Conservation (phyloP, 2,329 filamentous ascomycete genomes). For the Epichloe typhina region DNA sequence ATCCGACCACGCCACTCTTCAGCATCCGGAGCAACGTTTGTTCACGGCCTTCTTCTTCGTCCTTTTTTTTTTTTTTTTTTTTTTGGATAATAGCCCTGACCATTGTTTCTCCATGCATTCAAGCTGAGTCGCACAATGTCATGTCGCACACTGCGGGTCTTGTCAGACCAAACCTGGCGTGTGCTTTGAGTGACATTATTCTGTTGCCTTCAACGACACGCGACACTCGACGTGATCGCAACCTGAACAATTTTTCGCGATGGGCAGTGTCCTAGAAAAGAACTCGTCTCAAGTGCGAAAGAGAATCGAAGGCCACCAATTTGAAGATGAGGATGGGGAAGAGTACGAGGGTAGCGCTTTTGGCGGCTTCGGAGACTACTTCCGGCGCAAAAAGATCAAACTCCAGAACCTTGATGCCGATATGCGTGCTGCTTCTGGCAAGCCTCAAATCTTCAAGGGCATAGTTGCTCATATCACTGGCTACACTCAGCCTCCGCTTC, state of each 20-base stretch:
- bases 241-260: conserved; percentile 15
- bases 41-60: neutral
- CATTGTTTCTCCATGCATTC: neutral
- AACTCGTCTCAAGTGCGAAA: conserved; percentile 51
- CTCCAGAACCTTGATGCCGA: conserved; percentile 87
- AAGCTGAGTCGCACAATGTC: neutral
- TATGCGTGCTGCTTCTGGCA: conserved; percentile 54
- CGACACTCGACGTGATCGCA: neutral
- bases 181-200: too few relatives aligned
- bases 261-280: conserved; percentile 49
- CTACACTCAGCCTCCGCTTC: conserved; percentile 87
- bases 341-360: conserved; percentile 84
- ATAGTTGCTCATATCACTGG: conserved; percentile 87
- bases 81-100: neutral
- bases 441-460: conserved; percentile 78
- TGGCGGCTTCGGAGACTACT: conserved; percentile 83
- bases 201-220: too few relatives aligned
- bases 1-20: neutral
- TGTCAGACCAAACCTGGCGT: neutral
- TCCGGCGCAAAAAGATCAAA: conserved; percentile 91
- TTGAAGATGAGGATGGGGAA: conserved; percentile 71
- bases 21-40: neutral
- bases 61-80: neutral
- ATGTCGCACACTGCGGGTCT: neutral
- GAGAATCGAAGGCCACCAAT: conserved; percentile 52